Evolutionary conservation across 768 basidiomycete genomes (phyloP), one percentile per base, ranked within the genome.

Genomic region (Russula sp.): DNA sequence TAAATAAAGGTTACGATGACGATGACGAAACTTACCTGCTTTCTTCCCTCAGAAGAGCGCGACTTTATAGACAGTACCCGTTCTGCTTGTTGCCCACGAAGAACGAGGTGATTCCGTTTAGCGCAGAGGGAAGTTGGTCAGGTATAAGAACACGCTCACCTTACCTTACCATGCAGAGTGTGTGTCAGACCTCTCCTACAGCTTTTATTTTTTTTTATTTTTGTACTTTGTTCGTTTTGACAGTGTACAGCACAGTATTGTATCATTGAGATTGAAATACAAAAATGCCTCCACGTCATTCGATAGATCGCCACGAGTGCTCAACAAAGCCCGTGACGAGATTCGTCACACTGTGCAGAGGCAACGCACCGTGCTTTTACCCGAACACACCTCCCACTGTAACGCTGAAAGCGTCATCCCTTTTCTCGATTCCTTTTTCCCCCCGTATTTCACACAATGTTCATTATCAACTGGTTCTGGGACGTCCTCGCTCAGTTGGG

Each of bases 401-500:
- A 39, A 64, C 63, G 47, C 57, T 16, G 51, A 32, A 45, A 59
- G 47, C 54, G 47, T 47, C 57, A 55, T 10, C 44, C 35, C 48
- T 22, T 62, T 50, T 58, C 68, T 61, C 62, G 60, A 10, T 64
- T 61, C 68, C 71, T 49, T 64, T 73, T 44, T 68, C 68, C 73
- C 87, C 68, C 27, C 27, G 14, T 48, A 27, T 44, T n/a, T 32
- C 48, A 34, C 52, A 59, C 37, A 72, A 93, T 91, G 88, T 91
- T 89, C 76, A 86, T 94, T 69, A 72, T 91, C 74, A 90, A 92
- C 79, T 98, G 94, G 93, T 92, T 98, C 77, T 96, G 89, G 90
- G 95, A 98, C 73, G 79, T 98, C 63, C 89, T 98, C 70, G 84
- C 93, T 53, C 87, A 90, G 73, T 89, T 98, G 49, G 96, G 96